Conservation (phyloP, 306 rosid species). For the Sechiopsis laciniata region DNA sequence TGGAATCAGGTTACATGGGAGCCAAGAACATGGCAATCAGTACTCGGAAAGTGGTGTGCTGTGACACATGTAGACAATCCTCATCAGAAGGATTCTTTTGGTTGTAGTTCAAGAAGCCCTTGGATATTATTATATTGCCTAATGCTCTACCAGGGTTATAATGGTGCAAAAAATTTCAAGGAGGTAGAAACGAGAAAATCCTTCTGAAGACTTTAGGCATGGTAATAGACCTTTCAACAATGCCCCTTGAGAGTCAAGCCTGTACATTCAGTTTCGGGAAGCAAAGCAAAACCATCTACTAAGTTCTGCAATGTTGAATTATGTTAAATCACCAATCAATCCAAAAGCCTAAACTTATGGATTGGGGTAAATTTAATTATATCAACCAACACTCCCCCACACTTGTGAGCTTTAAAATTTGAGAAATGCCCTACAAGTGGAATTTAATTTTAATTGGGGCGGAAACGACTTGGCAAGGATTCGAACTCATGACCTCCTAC, state of each 20-base stretch:
- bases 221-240: conserved; percentile 9
- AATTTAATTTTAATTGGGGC: too few relatives aligned
- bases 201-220: neutral
- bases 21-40: neutral
- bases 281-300: neutral
- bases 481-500: too few relatives aligned
- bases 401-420: too few relatives aligned
- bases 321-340: too few relatives aligned
- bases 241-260: neutral
- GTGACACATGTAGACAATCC: neutral
- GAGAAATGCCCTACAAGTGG: too few relatives aligned
- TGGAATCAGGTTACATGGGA: neutral
- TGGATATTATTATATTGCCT: neutral
- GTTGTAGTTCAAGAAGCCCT: neutral
- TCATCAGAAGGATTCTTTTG: neutral
- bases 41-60: neutral
- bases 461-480: too few relatives aligned
- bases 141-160: neutral
- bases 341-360: too few relatives aligned
- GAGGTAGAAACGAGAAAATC: neutral
- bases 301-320: too few relatives aligned
- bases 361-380: too few relatives aligned
- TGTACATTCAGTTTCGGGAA: neutral
- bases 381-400: too few relatives aligned
- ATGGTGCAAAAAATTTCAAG: neutral